These are phyloP conservation scores for Dictyostelium intermedium DNA, from an alignment of 78 protist genomes.

Conservation along the genomic window DNA sequence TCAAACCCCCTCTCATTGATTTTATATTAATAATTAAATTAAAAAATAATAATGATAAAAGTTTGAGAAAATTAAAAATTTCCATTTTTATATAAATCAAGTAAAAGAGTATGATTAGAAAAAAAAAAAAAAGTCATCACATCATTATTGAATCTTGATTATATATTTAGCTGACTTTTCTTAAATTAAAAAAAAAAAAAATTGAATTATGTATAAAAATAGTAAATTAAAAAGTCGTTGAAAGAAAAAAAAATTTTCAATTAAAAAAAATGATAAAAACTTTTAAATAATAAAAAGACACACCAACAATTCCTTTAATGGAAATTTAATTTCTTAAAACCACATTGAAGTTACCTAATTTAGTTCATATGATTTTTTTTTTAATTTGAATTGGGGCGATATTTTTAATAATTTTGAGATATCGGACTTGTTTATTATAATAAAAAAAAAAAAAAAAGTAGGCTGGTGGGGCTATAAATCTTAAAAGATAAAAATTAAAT, in stretches of 20 bases:
- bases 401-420: not conserved
- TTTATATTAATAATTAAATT: no score
- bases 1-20: not conserved
- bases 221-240: not conserved
- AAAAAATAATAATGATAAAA: not conserved
- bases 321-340: not conserved
- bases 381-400: no score
- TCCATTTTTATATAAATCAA: not conserved
- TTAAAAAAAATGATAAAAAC: not conserved
- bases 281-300: not conserved
- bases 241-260: not conserved
- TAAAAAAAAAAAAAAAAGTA: not conserved
- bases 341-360: not conserved
- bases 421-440: not conserved
- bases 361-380: not conserved
- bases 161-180: not conserved
- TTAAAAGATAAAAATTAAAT: not conserved
- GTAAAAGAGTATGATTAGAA: not conserved
- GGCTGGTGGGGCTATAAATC: not conserved
- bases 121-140: not conserved
- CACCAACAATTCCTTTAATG: not conserved
- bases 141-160: not conserved
- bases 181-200: not conserved
- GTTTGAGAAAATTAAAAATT: not conserved
- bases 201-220: not conserved